Percentiles rank a stretch among this genome's conserved stretches.
These are phyloP conservation scores for Candida andamanensis DNA, from an alignment of 805 yeast genomes.

Conservation along the genomic window DNA sequence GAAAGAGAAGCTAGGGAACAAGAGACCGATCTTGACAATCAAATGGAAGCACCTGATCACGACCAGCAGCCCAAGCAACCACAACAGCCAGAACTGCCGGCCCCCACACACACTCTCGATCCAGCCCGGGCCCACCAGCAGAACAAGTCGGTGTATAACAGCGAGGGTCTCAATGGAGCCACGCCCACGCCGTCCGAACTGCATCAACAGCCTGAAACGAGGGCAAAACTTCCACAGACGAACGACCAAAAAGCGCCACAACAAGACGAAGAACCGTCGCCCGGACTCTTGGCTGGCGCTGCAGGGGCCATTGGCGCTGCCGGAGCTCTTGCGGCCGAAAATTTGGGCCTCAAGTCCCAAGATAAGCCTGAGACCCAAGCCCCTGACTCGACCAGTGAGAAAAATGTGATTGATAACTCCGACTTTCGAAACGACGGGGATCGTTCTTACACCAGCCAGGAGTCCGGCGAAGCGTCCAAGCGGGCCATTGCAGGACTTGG, in stretches of 20 bases:
- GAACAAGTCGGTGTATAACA: constrained; percentile 31
- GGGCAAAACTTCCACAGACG: constrained; percentile 2
- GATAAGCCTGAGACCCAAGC: too few relatives aligned
- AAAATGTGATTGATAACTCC: neutral
- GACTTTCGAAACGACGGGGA: neutral
- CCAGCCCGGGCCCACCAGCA: constrained; percentile 20
- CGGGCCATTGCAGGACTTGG: too few relatives aligned
- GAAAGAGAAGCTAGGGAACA: constrained; percentile 6
- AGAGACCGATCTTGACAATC: constrained; percentile 1
- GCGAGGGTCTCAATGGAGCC: constrained; percentile 21
- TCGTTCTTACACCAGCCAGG: constrained; percentile 5
- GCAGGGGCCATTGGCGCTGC: constrained; percentile 21
- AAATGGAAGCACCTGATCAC: too few relatives aligned
- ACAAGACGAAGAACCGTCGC: too few relatives aligned
- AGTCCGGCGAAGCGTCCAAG: too few relatives aligned
- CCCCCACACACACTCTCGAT: constrained; percentile 11
- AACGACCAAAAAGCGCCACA: constrained; percentile 1
- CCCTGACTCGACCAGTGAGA: neutral
- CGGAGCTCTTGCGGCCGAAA: constrained; percentile 13
- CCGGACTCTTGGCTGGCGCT: constrained; percentile 16
- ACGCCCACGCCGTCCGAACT: too few relatives aligned
- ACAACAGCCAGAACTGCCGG: neutral
- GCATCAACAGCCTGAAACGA: too few relatives aligned
- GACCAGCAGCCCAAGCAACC: constrained; percentile 2
- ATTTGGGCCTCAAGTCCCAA: constrained; percentile 3